phyloP scores from a whole-genome alignment of 2,329 filamentous ascomycete genomes.

The Pyrenophora teres region DNA sequence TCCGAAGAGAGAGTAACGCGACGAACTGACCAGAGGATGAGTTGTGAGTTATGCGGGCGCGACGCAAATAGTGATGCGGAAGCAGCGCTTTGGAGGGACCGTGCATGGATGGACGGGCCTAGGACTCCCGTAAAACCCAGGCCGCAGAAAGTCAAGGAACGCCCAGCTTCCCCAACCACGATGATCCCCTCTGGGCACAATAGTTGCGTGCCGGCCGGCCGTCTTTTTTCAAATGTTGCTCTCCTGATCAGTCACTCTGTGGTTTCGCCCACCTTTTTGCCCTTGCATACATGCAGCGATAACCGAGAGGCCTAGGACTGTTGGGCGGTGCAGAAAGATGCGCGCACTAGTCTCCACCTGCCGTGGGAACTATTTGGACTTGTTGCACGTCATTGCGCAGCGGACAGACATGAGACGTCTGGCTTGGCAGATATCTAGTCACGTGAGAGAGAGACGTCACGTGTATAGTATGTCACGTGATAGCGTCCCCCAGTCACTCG shows the following conservation, averaged over 20 bases:
- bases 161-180: slow-evolving; percentile 1
- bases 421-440: background rate
- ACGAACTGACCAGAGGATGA: slow-evolving; percentile 3
- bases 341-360: slow-evolving; percentile 9
- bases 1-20: slow-evolving; percentile 5
- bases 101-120: background rate
- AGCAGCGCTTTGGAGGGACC: slow-evolving; percentile 9
- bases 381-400: slow-evolving; percentile 18
- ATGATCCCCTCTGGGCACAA: too few species aligned
- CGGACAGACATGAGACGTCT: background rate
- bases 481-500: background rate
- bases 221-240: too few species aligned
- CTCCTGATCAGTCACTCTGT: too few species aligned
- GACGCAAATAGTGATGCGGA: slow-evolving; percentile 15
- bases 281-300: background rate
- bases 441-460: background rate
- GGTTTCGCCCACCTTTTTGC: too few species aligned
- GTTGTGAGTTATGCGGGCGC: slow-evolving; percentile 3
- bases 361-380: slow-evolving; percentile 7
- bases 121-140: background rate
- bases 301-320: background rate
- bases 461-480: slow-evolving; percentile 3
- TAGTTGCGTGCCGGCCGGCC: too few species aligned
- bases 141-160: background rate
- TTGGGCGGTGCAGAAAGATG: background rate